phyloP scores from a whole-genome alignment of 192 early-diverging fungal species.

The Gamsiella multidivaricata region DNA sequence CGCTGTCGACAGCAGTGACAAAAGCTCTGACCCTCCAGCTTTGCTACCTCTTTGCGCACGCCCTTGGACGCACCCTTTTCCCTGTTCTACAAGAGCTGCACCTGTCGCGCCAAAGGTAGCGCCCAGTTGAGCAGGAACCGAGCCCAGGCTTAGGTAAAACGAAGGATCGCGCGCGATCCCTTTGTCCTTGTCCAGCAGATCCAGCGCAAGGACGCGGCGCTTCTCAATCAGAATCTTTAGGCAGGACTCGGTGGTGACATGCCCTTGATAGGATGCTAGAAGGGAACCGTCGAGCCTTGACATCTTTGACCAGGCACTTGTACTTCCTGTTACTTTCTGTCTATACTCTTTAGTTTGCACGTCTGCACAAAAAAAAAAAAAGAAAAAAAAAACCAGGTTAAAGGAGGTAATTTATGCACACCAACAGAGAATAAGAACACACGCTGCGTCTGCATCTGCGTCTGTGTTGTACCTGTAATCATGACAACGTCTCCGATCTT shows the following conservation, averaged over 20 bases:
- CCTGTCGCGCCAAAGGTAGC: too few relatives aligned
- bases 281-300: conserved; percentile 12
- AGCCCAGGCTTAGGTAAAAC: conserved; percentile 16
- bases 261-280: conserved; percentile 1
- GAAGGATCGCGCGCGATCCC: conserved; percentile 20
- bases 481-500: conserved; percentile 19
- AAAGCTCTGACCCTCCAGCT: not conserved
- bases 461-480: conserved; percentile 9
- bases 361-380: conserved; percentile 4
- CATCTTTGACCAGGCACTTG: conserved; percentile 12
- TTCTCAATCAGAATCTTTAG: conserved; percentile 4
- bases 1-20: conserved; percentile 1
- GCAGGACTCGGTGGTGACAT: not conserved
- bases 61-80: not conserved
- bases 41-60: too few relatives aligned
- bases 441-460: not conserved
- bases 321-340: conserved; percentile 8
- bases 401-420: not conserved
- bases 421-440: not conserved
- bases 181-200: conserved; percentile 24
- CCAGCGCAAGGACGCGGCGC: conserved; percentile 6
- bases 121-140: too few relatives aligned
- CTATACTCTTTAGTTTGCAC: conserved; percentile 9
- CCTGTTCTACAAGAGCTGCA: too few relatives aligned
- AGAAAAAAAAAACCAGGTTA: not conserved